These are phyloP conservation scores for Aschersonia sp. DNA, from an alignment of 2,329 filamentous ascomycete genomes.

Conservation along the genomic window DNA sequence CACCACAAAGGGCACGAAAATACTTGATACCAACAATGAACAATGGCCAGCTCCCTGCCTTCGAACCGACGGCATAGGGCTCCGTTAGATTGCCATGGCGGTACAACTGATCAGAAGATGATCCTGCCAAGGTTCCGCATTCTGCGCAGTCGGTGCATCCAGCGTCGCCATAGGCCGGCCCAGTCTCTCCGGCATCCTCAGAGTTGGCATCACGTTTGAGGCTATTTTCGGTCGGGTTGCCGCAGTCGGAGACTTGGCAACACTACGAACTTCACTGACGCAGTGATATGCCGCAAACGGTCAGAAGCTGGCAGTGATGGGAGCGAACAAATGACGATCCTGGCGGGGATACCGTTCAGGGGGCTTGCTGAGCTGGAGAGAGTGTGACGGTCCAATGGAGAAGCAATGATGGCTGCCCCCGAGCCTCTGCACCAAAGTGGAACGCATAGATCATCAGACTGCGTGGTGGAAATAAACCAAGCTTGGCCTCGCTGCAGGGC, in stretches of 20 bases:
- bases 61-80: not conserved
- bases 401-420: too few species aligned
- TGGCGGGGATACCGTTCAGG: too few species aligned
- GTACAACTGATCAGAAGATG: not conserved
- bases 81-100: not conserved
- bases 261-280: not conserved
- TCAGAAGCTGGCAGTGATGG: not conserved
- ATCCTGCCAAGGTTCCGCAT: constrained; percentile 1
- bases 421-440: too few species aligned
- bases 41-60: not conserved
- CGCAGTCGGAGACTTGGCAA: not conserved
- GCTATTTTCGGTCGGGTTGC: constrained; percentile 3
- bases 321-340: too few species aligned
- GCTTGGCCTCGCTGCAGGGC: not conserved
- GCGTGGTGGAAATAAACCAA: too few species aligned
- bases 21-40: not conserved
- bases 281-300: constrained; percentile 2
- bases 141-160: constrained; percentile 1
- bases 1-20: not conserved
- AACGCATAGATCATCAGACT: not conserved
- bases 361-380: too few species aligned
- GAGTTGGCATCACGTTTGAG: not conserved
- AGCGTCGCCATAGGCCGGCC: not conserved
- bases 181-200: too few species aligned
- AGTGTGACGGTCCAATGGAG: too few species aligned